Evolutionary conservation across 768 basidiomycete species (phyloP), one percentile per base, ranked within the genome.

Genomic region (Lactarius vividus): DNA sequence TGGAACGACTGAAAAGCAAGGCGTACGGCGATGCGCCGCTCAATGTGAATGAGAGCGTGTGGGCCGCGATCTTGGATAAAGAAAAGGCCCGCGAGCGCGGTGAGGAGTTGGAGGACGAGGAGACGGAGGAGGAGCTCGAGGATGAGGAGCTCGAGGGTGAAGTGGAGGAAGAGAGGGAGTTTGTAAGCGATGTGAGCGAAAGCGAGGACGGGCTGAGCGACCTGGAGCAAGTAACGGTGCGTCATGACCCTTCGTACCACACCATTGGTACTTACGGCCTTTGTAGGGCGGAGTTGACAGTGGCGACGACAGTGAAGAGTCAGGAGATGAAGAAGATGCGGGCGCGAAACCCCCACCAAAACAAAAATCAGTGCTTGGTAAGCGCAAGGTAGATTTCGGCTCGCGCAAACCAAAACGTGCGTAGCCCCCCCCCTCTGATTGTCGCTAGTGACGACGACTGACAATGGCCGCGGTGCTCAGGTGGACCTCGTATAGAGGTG

Each of bases 21-120:
- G 96, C 96, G 20, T 98, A 99, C 74, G 96, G 97, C 52, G 96
- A 98, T 73, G 91, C 92, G 39, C 97, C 97, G 15, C 84, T 99
- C 53, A 98, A 99, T 76, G 96, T 99, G 64, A 98, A 99, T 77
- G 97, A 99, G 78, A 88, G 82, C 49, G 95, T 98, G 10, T 98
- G 97, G 97, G 86, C 88, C 69, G 88, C 92, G 2, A 89, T 99
- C 60, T 79, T 98, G 49, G 93, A 97, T 73, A 82, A 87, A 56
- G 94, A 97, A 74, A 73, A 75, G 69, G 74, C 78, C 71, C 84
- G 85, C 71, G 79, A 78, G 39, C 80, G 75, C 29, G 80, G 79
- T 63, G 76, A 80, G 86, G 73, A 40, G 31, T n/a, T 63, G n/a
- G 68, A 69, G 49, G 49, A 63, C 13, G 78, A 78, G 33, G 80